Percentiles rank a stretch among this genome's conserved stretches.
phyloP scores from a whole-genome alignment of 2,329 filamentous ascomycete genomes.

The Aspergillus neotritici region DNA sequence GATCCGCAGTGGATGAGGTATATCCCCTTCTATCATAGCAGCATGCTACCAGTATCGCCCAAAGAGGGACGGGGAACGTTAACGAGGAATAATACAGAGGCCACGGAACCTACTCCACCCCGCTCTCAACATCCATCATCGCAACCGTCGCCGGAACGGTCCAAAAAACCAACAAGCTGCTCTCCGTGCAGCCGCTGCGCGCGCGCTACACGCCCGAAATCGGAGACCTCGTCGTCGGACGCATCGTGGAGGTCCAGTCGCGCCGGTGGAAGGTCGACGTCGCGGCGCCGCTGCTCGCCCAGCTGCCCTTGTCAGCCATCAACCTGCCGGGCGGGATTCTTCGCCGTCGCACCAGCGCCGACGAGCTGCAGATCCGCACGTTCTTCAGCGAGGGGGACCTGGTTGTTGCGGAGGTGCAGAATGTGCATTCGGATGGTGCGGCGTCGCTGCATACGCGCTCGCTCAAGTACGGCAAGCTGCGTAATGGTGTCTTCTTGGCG shows the following conservation, averaged over 20 bases:
- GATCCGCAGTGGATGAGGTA: constrained; percentile 91
- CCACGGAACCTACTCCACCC: constrained; percentile 78
- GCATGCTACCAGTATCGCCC: constrained; percentile 3
- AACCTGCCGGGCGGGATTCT: constrained; percentile 92
- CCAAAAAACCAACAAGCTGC: constrained; percentile 91
- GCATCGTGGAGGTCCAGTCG: constrained; percentile 91
- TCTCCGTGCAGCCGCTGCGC: constrained; percentile 82
- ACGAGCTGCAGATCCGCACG: constrained; percentile 94
- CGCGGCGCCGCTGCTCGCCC: constrained; percentile 76
- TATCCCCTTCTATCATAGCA: constrained; percentile 4
- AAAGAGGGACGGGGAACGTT: constrained; percentile 26
- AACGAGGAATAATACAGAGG: constrained; percentile 66
- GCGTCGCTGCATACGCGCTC: constrained; percentile 85
- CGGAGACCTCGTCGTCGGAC: constrained; percentile 87
- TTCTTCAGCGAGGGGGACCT: constrained; percentile 96
- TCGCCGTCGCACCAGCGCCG: constrained; percentile 84
- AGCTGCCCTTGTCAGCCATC: constrained; percentile 79
- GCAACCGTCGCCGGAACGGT: constrained; percentile 88
- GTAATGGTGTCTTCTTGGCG: constrained; percentile 84
- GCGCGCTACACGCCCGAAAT: constrained; percentile 95
- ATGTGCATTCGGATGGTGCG: constrained; percentile 75
- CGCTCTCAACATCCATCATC: constrained; percentile 61
- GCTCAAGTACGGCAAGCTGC: constrained; percentile 88
- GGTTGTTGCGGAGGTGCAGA: constrained; percentile 90
- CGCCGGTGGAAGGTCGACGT: constrained; percentile 94